phyloP scores from a whole-genome alignment of 371 early-diverging fungal species.

The Mucor sp. region DNA sequence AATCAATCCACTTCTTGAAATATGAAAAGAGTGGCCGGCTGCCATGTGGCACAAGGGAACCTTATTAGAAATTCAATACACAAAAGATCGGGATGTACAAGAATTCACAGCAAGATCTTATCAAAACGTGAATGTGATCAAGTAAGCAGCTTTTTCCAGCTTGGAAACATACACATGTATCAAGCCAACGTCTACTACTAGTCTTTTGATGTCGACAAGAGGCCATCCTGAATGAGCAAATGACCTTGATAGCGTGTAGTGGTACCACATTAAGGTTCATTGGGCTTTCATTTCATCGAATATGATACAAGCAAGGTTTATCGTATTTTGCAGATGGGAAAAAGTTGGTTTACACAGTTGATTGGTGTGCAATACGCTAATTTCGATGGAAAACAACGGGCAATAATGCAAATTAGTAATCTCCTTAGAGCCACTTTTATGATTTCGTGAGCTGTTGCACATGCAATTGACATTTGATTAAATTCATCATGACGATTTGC shows the following conservation, averaged over 20 bases:
- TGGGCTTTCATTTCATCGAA: neutral
- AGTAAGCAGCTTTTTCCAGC: neutral
- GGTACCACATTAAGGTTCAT: too few species aligned
- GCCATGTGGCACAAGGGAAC: neutral
- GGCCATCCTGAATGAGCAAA: too few species aligned
- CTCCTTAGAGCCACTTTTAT: neutral
- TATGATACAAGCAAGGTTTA: neutral
- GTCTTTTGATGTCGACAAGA: too few species aligned
- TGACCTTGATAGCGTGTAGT: too few species aligned
- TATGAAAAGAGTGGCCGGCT: neutral
- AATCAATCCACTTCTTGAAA: neutral
- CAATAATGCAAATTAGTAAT: slow-evolving; percentile 5
- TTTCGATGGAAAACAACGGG: neutral
- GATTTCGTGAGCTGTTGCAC: neutral
- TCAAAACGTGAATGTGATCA: neutral
- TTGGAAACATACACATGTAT: too few species aligned
- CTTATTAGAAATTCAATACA: neutral
- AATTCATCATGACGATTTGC: too few species aligned
- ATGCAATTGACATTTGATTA: neutral
- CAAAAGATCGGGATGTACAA: neutral
- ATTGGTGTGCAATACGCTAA: neutral
- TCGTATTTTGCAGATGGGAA: neutral
- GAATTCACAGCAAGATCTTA: neutral
- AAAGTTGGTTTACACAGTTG: neutral
- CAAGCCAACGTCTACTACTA: too few species aligned